Conservation (phyloP, 192 early-diverging fungal species). For the Hyaloraphidium curvatum region DNA sequence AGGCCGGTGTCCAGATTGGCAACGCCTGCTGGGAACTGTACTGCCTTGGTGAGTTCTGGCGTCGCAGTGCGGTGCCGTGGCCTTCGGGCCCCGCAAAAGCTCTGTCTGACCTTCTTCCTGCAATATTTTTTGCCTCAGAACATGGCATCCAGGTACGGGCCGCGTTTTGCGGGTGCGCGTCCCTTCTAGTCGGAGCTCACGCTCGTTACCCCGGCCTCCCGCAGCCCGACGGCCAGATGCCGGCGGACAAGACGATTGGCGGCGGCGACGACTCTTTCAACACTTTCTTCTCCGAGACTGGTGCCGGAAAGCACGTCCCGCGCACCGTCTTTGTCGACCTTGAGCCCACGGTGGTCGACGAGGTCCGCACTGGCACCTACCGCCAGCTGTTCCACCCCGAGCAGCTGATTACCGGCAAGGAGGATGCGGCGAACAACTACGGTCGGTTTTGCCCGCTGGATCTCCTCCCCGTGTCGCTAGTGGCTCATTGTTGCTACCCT, state of each 20-base stretch:
- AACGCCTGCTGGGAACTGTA: conserved; percentile 99
- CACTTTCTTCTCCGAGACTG: conserved; percentile 99
- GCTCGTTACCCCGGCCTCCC: too few species aligned
- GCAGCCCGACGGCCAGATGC: conserved; percentile 83
- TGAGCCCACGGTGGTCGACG: conserved; percentile 91
- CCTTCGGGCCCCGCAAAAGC: neutral
- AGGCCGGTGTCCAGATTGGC: conserved; percentile 99
- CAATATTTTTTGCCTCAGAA: neutral
- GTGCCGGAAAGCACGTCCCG: conserved; percentile 96
- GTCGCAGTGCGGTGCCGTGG: neutral
- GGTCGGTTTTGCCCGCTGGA: too few species aligned
- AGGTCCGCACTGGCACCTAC: conserved; percentile 97
- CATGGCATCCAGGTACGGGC: too few species aligned
- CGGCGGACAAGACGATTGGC: conserved; percentile 56
- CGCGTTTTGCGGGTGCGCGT: too few species aligned
- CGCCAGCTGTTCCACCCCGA: conserved; percentile 80
- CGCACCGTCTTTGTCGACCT: conserved; percentile 98
- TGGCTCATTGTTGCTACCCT: too few species aligned
- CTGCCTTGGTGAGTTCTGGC: conserved; percentile 32
- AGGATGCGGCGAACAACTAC: conserved; percentile 99
- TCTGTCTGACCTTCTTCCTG: too few species aligned
- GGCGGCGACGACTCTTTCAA: conserved; percentile 79
- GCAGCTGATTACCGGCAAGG: conserved; percentile 99
- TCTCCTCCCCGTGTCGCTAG: too few species aligned
- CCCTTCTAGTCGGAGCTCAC: too few species aligned